Evolutionary conservation across 2,329 filamentous ascomycete genomes (phyloP), one percentile per base, ranked within the genome.

Genomic region (Microascus cirrosus): DNA sequence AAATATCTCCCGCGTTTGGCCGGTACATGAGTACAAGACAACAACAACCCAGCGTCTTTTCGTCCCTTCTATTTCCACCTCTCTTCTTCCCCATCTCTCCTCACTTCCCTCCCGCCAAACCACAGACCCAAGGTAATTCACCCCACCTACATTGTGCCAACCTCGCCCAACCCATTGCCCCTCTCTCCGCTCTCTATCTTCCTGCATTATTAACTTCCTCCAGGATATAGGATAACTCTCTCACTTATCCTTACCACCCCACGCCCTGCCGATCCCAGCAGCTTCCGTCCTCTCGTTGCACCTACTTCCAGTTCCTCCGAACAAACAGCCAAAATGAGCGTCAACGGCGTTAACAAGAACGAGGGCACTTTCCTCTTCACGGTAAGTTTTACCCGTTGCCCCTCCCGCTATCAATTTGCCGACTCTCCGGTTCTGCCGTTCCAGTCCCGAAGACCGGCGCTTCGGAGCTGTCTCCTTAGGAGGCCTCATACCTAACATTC

Each of bases 281-380:
- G 18, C 39, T 7, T n/a, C 39, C 6, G 39, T 60, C 62, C 62
- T 63, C 60, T 60, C 64, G 60, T 62, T 60, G 59, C 60, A 54
- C 55, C 61, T 60, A 59, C 55, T 48, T 54, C 42, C 48, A 32
- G 28, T 34, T 51, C 54, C 58, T 45, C 59, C 59, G 32, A 39
- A 62, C 55, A 51, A 59, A 62, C 59, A 60, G 61, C 56, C 78
- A 84, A 70, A 76, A 87, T 87, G 84, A 73, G 76, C 71, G 67
- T 72, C 71, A 81, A 80, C 74, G 74, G 74, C 67, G 61, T 66
- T 65, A 69, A 74, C 69, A 74, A 79, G 72, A 82, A 84, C 65
- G 72, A 79, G 71, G 86, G 85, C 63, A 89, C 84, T 67, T 93
- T 93, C 79, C 83, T 93, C 65, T 93, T 93, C 83, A 94, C 89